These are phyloP conservation scores for Fennellomyces sp. DNA, from an alignment of 371 early-diverging fungal species.

Conservation along the genomic window DNA sequence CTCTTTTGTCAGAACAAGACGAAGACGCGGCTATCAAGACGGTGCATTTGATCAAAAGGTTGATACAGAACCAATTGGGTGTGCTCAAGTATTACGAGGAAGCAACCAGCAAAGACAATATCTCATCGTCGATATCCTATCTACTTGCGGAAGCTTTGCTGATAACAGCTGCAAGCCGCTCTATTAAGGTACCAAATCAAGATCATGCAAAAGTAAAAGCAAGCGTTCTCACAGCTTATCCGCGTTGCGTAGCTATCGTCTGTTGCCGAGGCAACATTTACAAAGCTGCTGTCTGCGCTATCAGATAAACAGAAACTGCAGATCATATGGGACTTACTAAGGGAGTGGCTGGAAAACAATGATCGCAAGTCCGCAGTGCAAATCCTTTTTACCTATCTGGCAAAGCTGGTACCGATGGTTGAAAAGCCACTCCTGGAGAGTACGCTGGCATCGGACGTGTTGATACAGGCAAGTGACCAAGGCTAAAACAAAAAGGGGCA, in stretches of 20 bases:
- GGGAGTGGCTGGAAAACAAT: slow-evolving; percentile 1
- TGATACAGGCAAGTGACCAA: slow-evolving; percentile 15
- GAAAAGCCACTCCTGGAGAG: neutral
- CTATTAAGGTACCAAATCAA: neutral
- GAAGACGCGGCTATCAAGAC: neutral
- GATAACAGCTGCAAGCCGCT: neutral
- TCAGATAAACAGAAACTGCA: neutral
- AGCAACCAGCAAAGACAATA: neutral
- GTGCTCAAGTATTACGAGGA: slow-evolving; percentile 7
- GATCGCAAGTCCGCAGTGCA: neutral
- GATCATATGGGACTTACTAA: neutral
- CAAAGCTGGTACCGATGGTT: neutral
- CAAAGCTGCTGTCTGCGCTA: neutral
- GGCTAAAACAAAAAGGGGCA: neutral
- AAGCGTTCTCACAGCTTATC: no score
- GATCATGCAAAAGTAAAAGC: neutral
- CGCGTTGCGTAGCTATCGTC: neutral
- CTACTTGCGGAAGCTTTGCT: slow-evolving; percentile 1
- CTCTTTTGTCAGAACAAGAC: neutral
- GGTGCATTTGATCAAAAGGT: slow-evolving; percentile 1
- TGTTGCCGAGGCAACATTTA: neutral
- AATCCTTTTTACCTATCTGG: neutral
- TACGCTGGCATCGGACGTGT: neutral
- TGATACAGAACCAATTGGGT: slow-evolving; percentile 9
- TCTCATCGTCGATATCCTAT: slow-evolving; percentile 6